phyloP scores from a whole-genome alignment of 148 eudicot species.

The Vaccinium macrocarpon region DNA sequence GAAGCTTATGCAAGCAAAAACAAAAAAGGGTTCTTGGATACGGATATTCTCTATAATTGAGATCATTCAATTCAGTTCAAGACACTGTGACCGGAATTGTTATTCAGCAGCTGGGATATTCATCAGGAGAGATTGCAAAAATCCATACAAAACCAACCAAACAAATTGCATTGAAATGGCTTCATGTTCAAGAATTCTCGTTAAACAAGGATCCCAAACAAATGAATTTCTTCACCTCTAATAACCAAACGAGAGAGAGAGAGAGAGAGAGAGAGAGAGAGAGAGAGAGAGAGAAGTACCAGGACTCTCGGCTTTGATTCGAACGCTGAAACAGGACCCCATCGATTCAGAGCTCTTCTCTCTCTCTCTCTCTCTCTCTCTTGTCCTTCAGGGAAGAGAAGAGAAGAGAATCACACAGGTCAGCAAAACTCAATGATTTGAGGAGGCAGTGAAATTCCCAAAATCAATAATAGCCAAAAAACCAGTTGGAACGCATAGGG shows the following conservation, averaged over 20 bases:
- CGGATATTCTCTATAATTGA: neutral
- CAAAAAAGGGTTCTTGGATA: neutral
- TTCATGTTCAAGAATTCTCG: neutral
- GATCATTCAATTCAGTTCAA: neutral
- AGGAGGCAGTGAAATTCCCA: neutral
- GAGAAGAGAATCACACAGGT: neutral
- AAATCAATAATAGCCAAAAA: neutral
- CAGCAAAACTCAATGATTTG: neutral
- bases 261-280: neutral
- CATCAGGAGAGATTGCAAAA: neutral
- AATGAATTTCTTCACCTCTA: neutral
- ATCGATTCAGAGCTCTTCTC: conserved; percentile 21
- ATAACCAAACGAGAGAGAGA: neutral
- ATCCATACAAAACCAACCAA: neutral
- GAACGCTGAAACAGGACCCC: conserved; percentile 72
- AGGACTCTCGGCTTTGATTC: conserved; percentile 49
- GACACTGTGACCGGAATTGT: neutral
- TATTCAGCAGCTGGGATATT: neutral
- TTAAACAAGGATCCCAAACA: neutral
- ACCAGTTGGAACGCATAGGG: neutral
- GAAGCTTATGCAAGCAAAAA: neutral
- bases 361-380: neutral
- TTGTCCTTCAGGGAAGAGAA: neutral
- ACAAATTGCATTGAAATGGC: too few relatives aligned
- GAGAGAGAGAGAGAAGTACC: neutral